Percentiles rank a stretch among this genome's conserved stretches.
phyloP scores from a whole-genome alignment of 768 basidiomycete species.

The Russula sp. region DNA sequence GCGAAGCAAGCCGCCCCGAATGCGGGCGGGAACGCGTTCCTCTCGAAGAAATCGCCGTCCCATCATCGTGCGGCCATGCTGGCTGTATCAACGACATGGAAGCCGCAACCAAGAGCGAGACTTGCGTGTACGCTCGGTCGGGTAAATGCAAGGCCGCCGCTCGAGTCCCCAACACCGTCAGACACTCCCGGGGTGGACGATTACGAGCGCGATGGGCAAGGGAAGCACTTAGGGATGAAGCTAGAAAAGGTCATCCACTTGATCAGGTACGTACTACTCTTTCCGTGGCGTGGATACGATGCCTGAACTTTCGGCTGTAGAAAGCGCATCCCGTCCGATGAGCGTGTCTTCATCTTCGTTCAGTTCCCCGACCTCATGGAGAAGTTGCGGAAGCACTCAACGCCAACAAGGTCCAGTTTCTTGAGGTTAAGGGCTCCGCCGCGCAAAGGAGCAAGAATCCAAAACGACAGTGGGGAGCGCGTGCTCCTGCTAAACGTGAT shows the following conservation, averaged over 20 bases:
- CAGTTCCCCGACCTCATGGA: slow-evolving; percentile 92
- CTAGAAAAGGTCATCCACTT: slow-evolving; percentile 69
- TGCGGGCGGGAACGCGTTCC: slow-evolving; percentile 54
- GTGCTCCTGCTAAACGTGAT: slow-evolving; percentile 87
- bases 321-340: slow-evolving; percentile 60
- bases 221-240: slow-evolving; percentile 79
- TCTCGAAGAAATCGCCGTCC: slow-evolving; percentile 67
- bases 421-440: slow-evolving; percentile 77
- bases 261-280: slow-evolving; percentile 54
- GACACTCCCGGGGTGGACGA: slow-evolving; percentile 79
- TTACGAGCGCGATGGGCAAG: slow-evolving; percentile 59
- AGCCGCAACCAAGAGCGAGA: slow-evolving; percentile 65
- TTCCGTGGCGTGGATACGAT: not conserved
- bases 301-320: slow-evolving; percentile 33
- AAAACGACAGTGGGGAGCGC: slow-evolving; percentile 67
- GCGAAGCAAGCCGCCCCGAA: slow-evolving; percentile 49
- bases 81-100: slow-evolving; percentile 75
- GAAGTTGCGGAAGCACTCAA: slow-evolving; percentile 82
- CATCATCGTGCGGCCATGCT: slow-evolving; percentile 90
- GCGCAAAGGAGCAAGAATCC: slow-evolving; percentile 73
- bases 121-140: slow-evolving; percentile 68
- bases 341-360: slow-evolving; percentile 89
- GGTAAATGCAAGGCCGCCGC: slow-evolving; percentile 76
- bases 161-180: slow-evolving; percentile 75
- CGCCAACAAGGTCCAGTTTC: slow-evolving; percentile 63